Base-by-base conservation (phyloP, 345 rosid genomes). In the Physaria fendleri region DNA sequence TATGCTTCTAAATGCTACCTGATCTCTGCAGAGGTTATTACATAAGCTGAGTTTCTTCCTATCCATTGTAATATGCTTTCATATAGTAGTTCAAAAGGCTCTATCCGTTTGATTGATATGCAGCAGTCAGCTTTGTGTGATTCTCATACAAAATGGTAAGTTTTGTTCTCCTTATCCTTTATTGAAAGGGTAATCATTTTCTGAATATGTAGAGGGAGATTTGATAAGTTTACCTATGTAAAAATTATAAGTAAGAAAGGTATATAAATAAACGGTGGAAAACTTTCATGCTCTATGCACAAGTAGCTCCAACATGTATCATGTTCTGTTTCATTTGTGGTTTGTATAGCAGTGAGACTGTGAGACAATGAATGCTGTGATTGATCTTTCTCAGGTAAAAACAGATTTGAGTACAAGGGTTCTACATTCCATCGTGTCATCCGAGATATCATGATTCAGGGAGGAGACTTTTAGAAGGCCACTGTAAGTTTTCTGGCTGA, bases 1-100 rank as follows among this genome's bases (percentile, higher is more conserved):
- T n/a, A n/a, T n/a, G n/a, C n/a, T n/a, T n/a, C n/a, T n/a, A n/a
- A n/a, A n/a, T n/a, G n/a, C n/a, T n/a, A n/a, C n/a, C n/a, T n/a
- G n/a, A n/a, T n/a, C n/a, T n/a, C n/a, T n/a, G n/a, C n/a, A 94
- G 99, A 94, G 95, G 99, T 94, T 71, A 90, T 93, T 56, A 94
- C 99, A 66, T 90, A 96, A 66, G 99, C 99, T 13, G 97, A 94
- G 58, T 94, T 94, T 71, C 99, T 90, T 67, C 99, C 99, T 65
- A 78, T 75, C 40, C 98, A 88, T 62, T 91, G 98, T 67, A 88
- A 92, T 71, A 80, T 39, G 64, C 75, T 94, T 76, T 97, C 93
- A 47, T 94, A 94, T 73, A 90, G 99, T 84, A 94, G 99, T 83
- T 94, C 99, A 6, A 94, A 86, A 72, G 99, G 99, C 71, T 94